phyloP scores from a whole-genome alignment of 164 flowering plant species.

The Stephania yunnanensis region DNA sequence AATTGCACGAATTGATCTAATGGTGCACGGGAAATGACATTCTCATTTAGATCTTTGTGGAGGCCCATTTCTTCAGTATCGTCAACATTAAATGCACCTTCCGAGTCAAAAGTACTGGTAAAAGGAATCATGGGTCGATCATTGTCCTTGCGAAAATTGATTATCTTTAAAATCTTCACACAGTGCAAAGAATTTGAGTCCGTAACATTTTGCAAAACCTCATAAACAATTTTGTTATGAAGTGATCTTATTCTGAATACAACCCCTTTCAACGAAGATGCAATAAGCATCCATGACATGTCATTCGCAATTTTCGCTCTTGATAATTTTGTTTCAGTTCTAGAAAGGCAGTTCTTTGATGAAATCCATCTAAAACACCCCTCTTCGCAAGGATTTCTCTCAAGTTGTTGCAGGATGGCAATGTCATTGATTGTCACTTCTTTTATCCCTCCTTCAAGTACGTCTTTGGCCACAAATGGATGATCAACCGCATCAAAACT shows the following conservation, averaged over 20 bases:
- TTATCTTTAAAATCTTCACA: constrained; percentile 20
- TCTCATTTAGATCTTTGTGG: constrained; percentile 16
- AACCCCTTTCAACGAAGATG: constrained; percentile 46
- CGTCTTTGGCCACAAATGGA: constrained; percentile 30
- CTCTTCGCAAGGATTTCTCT: constrained; percentile 32
- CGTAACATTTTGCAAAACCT: constrained; percentile 29
- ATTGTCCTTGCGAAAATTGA: constrained; percentile 42
- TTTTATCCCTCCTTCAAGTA: constrained; percentile 30
- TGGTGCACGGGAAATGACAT: constrained; percentile 12
- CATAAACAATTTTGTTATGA: constrained; percentile 50
- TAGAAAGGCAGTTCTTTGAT: constrained; percentile 48
- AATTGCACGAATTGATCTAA: constrained; percentile 27
- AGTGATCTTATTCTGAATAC: constrained; percentile 46
- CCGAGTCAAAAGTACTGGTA: constrained; percentile 20
- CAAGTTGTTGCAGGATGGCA: constrained; percentile 60
- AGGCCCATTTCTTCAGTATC: constrained; percentile 15
- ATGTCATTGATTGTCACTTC: constrained; percentile 42
- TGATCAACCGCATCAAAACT: constrained; percentile 34
- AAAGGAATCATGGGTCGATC: constrained; percentile 26
- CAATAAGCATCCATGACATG: constrained; percentile 66
- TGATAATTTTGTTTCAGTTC: constrained; percentile 37
- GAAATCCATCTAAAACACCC: constrained; percentile 39
- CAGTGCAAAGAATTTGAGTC: constrained; percentile 12
- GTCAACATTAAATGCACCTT: constrained; percentile 20
- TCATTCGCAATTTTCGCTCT: constrained; percentile 51